A percentile compares a stretch with the other conserved stretches of the same genome.
Evolutionary conservation across 2,329 filamentous ascomycete genomes (phyloP).

Genomic region (Apiospora pterosperma): DNA sequence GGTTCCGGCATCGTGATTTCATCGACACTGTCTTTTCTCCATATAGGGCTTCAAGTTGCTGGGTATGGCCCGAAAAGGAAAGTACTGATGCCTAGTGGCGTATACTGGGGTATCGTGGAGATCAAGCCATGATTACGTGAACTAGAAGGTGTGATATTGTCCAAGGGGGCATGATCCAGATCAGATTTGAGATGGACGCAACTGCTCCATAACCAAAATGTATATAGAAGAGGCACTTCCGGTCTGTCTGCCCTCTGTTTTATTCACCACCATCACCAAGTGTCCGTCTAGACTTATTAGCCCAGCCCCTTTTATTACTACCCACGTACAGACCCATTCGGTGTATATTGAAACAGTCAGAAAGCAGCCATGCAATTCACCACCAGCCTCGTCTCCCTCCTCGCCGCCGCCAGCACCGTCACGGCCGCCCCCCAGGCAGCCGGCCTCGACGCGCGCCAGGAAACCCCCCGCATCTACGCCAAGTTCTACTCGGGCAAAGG

Average conservation of each 20-base stretch:
- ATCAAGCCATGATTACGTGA: neutral
- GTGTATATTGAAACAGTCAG: too few species aligned
- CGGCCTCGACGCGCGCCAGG: neutral
- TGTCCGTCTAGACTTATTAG: too few species aligned
- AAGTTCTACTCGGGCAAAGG: slow-evolving; percentile 7
- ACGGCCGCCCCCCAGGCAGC: neutral
- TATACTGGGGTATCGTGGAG: neutral
- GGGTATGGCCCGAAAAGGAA: neutral
- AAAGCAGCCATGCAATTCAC: slow-evolving; percentile 7
- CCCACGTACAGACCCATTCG: too few species aligned
- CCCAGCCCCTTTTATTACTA: neutral
- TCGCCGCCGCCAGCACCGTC: slow-evolving; percentile 1
- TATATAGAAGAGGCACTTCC: too few species aligned
- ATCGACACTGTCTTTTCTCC: neutral
- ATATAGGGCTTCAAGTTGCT: too few species aligned
- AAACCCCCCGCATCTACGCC: slow-evolving; percentile 9
- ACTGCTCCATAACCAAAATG: too few species aligned
- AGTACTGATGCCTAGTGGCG: neutral
- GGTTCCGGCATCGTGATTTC: neutral
- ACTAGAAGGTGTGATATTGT: neutral
- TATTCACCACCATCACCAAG: too few species aligned
- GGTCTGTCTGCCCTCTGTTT: too few species aligned
- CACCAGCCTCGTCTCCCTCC: slow-evolving; percentile 2
- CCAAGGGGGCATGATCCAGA: too few species aligned
- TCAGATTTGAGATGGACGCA: too few species aligned